Conservation (phyloP, 2,329 filamentous ascomycete species). For the Setomelanomma holmii region DNA sequence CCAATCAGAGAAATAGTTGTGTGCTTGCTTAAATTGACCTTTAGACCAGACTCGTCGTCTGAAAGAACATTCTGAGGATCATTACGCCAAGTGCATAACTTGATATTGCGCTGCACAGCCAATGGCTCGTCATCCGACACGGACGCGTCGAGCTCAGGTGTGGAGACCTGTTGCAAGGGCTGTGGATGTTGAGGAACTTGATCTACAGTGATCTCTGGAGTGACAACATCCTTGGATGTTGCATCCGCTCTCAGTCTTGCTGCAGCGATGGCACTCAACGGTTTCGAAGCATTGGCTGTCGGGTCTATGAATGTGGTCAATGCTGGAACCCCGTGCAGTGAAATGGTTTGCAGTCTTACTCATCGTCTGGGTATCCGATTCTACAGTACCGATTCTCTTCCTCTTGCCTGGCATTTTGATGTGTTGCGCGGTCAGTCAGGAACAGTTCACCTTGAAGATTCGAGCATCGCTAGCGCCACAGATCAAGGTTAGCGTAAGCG, state of each 20-base stretch:
- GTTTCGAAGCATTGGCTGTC: conserved; percentile 18
- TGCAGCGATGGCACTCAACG: conserved; percentile 44
- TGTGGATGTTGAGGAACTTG: conserved; percentile 21
- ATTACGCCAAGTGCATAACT: conserved; percentile 43
- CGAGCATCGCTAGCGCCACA: conserved; percentile 22
- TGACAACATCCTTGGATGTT: conserved; percentile 11
- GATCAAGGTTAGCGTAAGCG: conserved; percentile 21
- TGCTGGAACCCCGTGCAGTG: conserved; percentile 1
- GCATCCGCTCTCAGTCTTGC: conserved; percentile 37
- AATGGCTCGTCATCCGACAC: conserved; percentile 23
- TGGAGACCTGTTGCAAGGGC: conserved; percentile 17
- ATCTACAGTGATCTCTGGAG: conserved; percentile 18
- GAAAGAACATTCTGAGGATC: conserved; percentile 26
- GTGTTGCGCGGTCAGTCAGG: not conserved
- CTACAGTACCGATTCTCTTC: conserved; percentile 26
- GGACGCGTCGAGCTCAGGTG: conserved; percentile 26
- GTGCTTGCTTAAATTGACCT: conserved; percentile 37
- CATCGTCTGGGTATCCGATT: not conserved
- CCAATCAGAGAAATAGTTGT: conserved; percentile 60
- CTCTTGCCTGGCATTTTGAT: conserved; percentile 41
- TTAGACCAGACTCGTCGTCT: conserved; percentile 34
- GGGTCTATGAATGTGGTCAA: conserved; percentile 11
- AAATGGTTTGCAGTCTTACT: conserved; percentile 19
- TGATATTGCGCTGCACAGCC: conserved; percentile 25
- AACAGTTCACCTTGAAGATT: conserved; percentile 7